Evolutionary conservation across 192 early-diverging fungal genomes (phyloP).

Genomic region (Borealophlyctis nickersoniae): DNA sequence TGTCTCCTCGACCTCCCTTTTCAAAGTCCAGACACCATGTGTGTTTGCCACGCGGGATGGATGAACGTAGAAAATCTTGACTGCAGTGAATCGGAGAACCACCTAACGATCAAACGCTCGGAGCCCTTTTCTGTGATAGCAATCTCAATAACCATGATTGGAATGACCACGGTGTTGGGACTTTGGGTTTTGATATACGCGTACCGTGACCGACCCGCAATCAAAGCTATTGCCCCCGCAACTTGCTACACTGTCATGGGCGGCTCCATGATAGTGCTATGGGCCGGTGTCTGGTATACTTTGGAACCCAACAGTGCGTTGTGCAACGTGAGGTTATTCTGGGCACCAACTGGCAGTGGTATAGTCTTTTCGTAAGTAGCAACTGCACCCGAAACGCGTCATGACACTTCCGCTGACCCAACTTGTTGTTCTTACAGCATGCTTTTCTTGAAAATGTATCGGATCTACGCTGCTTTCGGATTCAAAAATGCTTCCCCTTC

Average conservation of each 20-base stretch:
- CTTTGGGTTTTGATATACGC: background rate
- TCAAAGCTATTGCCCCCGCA: background rate
- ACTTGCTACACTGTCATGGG: background rate
- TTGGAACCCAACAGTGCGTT: background rate
- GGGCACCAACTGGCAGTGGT: background rate
- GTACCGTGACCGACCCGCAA: background rate
- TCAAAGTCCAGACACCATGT: background rate
- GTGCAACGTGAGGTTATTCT: constrained; percentile 1
- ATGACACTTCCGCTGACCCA: too few species aligned
- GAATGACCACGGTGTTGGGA: background rate
- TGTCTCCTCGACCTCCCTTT: background rate
- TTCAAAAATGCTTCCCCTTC: background rate
- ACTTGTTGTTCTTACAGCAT: background rate
- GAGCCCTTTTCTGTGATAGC: background rate
- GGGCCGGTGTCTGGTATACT: background rate
- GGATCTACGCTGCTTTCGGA: background rate
- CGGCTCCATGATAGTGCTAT: background rate
- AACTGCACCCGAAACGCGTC: too few species aligned
- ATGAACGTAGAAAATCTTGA: background rate
- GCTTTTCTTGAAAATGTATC: background rate
- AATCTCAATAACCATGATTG: background rate
- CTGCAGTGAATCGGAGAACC: background rate
- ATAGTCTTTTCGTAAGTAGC: background rate
- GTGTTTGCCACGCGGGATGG: background rate
- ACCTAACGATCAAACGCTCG: background rate